Evolutionary conservation across 2,329 filamentous ascomycete species (phyloP).

Genomic region (Paraphoma sp.): DNA sequence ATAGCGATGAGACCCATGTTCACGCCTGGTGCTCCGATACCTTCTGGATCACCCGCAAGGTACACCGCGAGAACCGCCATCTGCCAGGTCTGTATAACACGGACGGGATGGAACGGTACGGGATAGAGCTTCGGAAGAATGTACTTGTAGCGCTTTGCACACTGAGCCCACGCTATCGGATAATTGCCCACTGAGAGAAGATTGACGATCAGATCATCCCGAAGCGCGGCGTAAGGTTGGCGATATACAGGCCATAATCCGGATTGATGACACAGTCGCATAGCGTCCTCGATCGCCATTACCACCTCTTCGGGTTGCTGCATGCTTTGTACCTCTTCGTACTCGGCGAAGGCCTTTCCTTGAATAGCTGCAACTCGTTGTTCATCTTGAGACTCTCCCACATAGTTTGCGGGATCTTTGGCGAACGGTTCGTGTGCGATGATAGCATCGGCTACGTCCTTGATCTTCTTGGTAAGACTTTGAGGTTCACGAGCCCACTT

Average conservation of each 20-base stretch:
- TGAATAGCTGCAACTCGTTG: slow-evolving; percentile 35
- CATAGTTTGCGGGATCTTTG: slow-evolving; percentile 30
- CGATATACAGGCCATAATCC: slow-evolving; percentile 56
- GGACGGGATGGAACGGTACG: slow-evolving; percentile 58
- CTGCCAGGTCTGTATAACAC: slow-evolving; percentile 58
- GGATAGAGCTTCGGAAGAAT: slow-evolving; percentile 61
- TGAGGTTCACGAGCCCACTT: slow-evolving; percentile 45
- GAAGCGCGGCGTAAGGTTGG: slow-evolving; percentile 62
- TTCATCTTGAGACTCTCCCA: slow-evolving; percentile 31
- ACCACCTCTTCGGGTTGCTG: slow-evolving; percentile 39
- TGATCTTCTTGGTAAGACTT: slow-evolving; percentile 30
- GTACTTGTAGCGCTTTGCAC: slow-evolving; percentile 58
- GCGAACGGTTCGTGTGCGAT: slow-evolving; percentile 16
- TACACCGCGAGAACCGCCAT: slow-evolving; percentile 48
- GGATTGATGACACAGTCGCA: slow-evolving; percentile 50
- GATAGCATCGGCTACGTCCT: slow-evolving; percentile 29
- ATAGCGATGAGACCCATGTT: slow-evolving; percentile 53
- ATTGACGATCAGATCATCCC: slow-evolving; percentile 60
- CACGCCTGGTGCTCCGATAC: slow-evolving; percentile 37
- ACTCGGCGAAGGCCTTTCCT: slow-evolving; percentile 31
- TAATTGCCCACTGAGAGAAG: slow-evolving; percentile 54
- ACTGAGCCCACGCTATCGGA: slow-evolving; percentile 58
- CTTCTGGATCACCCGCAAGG: slow-evolving; percentile 31
- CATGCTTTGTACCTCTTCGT: slow-evolving; percentile 30
- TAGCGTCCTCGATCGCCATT: slow-evolving; percentile 45